Base-by-base conservation (phyloP, 2,329 filamentous ascomycete genomes). In the Cladosporium colombiae region DNA sequence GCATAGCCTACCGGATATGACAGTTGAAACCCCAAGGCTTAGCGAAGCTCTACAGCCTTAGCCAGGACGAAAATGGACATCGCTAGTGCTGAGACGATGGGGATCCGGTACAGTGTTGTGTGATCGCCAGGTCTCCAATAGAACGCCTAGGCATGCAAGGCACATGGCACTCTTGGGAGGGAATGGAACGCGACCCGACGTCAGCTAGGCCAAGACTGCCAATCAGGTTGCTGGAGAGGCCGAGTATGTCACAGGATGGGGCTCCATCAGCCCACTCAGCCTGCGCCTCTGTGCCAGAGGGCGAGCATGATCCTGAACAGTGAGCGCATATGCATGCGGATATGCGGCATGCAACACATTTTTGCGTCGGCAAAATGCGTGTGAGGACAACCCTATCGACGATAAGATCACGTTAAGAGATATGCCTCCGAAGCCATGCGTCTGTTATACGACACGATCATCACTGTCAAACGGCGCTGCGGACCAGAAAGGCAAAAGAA, bases 41-140 rank as follows among this genome's bases (percentile, higher is more conserved):
- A 63, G 61, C 61, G 61, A 63, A 31, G 61, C 23, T 37, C 61
- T 31, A 56, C 61, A 44, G 50, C 35, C 61, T 62, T 62, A 62
- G 59, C 56, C 46, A 63, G 33, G 31, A 63, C 61, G 37, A 63
- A 63, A 63, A 44, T 63, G 61, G 61, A 44, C 35, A 56, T 63
- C 31, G 50, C 61, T 63, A 63, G 61, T 63, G 61, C 61, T 63
- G 61, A 63, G 50, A 55, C 40, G 61, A 63, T 62, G 61, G 61
- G 61, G 61, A 63, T 56, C 61, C 61, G 61, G 52, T 63, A 63
- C 61, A 63, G 61, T 46, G 61, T 44, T 63, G 61, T 63, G 37
- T 31, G 61, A 63, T 63, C 61, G 61, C 61, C 61, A 53, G 23
- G 31, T 16, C 21, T 46, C 61, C 61, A 63, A 63, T 63, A 63